phyloP scores from a whole-genome alignment of 164 flowering plant genomes.

The Nymphaea colorata region DNA sequence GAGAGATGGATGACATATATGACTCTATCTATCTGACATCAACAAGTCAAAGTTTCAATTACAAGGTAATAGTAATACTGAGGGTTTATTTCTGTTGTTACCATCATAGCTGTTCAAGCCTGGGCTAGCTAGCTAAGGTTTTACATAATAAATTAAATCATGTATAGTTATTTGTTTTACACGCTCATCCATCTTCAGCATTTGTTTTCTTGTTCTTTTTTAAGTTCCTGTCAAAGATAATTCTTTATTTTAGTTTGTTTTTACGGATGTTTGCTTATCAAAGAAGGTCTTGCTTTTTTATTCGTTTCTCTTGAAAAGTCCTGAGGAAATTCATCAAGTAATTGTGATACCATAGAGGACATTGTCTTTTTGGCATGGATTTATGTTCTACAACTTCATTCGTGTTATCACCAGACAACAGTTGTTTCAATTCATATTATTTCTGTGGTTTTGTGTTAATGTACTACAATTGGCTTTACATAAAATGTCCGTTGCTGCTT shows the following conservation, averaged over 20 bases:
- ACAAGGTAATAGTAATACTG: constrained; percentile 42
- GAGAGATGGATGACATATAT: constrained; percentile 19
- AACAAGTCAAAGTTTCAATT: constrained; percentile 60
- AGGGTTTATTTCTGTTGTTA: no score
- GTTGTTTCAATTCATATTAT: no score
- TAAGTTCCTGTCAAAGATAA: not conserved
- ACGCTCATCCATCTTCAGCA: not conserved
- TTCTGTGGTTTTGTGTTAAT: no score
- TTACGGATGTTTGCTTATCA: not conserved
- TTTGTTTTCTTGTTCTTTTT: not conserved
- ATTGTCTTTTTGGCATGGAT: not conserved
- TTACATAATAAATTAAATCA: not conserved
- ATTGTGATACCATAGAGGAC: no score
- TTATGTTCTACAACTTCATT: not conserved
- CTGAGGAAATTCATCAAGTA: no score
- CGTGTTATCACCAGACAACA: not conserved
- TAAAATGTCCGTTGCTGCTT: no score
- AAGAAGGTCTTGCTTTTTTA: no score
- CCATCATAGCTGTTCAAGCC: not conserved
- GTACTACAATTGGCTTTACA: no score
- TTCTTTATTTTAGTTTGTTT: not conserved
- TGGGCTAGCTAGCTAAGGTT: not conserved
- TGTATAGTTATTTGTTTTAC: not conserved
- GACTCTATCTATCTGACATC: constrained; percentile 32
- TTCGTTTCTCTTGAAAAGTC: no score